phyloP scores from a whole-genome alignment of 441 rosid species.

The Euphorbia schlechtendalii region DNA sequence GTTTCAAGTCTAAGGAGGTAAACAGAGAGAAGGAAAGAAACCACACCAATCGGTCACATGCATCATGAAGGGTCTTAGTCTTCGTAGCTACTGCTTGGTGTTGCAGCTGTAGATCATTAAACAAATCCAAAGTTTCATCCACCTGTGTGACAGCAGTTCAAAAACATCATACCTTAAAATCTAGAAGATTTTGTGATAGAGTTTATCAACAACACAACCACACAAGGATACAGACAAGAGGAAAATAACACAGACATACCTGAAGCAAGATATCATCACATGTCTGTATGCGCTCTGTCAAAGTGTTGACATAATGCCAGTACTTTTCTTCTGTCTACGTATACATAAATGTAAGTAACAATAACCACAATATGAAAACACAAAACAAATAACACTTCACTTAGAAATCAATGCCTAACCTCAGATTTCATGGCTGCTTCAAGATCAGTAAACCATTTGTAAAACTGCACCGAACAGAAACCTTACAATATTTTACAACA shows the following conservation, averaged over 20 bases:
- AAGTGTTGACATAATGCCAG: conserved; percentile 72
- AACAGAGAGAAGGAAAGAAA: conserved; percentile 15
- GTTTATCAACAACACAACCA: too few relatives aligned
- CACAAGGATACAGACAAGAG: too few relatives aligned
- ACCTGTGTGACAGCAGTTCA: conserved; percentile 40
- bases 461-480: conserved; percentile 48
- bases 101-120: conserved; percentile 81
- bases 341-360: conserved; percentile 13
- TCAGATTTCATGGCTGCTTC: conserved; percentile 97
- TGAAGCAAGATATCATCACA: conserved; percentile 84
- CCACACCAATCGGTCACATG: conserved; percentile 86
- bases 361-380: conserved; percentile 1
- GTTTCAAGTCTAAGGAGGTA: neutral
- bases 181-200: neutral
- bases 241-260: conserved; percentile 34
- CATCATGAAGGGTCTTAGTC: conserved; percentile 98
- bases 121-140: conserved; percentile 84
- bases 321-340: conserved; percentile 88
- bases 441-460: conserved; percentile 97
- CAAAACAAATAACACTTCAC: neutral
- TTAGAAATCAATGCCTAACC: conserved; percentile 51
- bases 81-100: conserved; percentile 91
- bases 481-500: neutral
- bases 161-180: conserved; percentile 10
- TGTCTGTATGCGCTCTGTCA: conserved; percentile 78